phyloP scores from a whole-genome alignment of 2,329 filamentous ascomycete species.

The Diaporthe batatas region DNA sequence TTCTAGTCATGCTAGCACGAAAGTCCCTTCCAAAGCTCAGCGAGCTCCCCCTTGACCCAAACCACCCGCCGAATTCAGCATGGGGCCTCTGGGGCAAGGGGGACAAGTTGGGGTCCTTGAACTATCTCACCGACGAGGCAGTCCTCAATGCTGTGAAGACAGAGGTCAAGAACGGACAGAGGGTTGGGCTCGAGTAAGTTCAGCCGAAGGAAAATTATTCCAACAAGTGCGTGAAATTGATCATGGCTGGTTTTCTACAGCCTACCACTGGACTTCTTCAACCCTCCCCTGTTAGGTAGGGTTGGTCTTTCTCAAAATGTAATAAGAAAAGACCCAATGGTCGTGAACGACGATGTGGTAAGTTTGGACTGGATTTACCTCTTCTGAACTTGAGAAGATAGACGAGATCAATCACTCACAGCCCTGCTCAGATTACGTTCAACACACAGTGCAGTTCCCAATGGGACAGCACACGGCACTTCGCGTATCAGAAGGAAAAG shows the following conservation, averaged over 20 bases:
- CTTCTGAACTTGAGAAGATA: background rate
- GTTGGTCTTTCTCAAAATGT: background rate
- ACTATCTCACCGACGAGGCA: background rate
- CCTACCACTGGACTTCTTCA: constrained; percentile 6
- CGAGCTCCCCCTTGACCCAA: background rate
- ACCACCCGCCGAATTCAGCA: constrained; percentile 2
- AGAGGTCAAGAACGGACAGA: background rate
- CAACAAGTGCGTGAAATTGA: background rate
- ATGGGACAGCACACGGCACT: constrained; percentile 10
- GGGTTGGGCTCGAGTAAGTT: constrained; percentile 14
- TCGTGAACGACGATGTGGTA: constrained; percentile 14
- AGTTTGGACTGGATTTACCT: background rate
- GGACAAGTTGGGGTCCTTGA: constrained; percentile 5
- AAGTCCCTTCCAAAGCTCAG: background rate
- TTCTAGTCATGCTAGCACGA: background rate
- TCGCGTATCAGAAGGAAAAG: constrained; percentile 5
- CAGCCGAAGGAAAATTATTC: background rate
- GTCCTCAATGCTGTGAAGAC: constrained; percentile 2
- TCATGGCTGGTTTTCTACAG: background rate
- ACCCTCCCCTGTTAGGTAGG: constrained; percentile 4
- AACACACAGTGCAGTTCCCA: constrained; percentile 13
- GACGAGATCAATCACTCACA: background rate
- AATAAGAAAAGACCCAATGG: constrained; percentile 7
- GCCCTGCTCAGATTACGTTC: background rate
- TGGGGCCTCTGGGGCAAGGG: constrained; percentile 13